Evolutionary conservation across 306 rosid species (phyloP).

Genomic region (Corylus avellana): DNA sequence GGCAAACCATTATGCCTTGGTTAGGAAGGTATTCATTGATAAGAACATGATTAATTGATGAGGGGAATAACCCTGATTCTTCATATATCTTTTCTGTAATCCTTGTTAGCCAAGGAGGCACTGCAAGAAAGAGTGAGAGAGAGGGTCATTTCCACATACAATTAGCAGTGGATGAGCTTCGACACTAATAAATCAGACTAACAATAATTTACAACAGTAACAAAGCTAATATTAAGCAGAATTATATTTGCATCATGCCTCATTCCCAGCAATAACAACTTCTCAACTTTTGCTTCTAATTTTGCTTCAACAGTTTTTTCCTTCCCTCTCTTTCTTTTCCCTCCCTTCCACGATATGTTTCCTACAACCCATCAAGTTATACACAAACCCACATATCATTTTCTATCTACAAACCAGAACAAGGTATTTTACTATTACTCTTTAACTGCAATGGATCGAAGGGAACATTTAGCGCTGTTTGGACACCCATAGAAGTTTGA

Average conservation of each 20-base stretch:
- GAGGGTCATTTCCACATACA: background rate
- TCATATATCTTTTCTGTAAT: constrained; percentile 61
- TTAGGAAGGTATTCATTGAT: constrained; percentile 82
- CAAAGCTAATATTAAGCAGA: background rate
- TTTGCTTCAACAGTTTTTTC: background rate
- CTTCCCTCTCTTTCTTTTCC: background rate
- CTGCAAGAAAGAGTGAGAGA: constrained; percentile 38
- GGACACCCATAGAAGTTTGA: background rate
- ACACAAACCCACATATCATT: background rate
- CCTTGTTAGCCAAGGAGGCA: constrained; percentile 82
- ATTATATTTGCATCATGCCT: background rate
- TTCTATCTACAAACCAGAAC: background rate
- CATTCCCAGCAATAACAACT: background rate
- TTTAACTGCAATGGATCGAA: background rate
- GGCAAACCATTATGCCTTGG: constrained; percentile 89
- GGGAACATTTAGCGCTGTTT: background rate
- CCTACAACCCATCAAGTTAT: background rate
- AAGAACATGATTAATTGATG: constrained; percentile 85
- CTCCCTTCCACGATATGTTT: background rate
- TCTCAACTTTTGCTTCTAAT: background rate
- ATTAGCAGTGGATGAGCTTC: background rate
- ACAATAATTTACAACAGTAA: background rate
- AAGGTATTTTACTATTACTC: too few species aligned
- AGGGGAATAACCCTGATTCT: constrained; percentile 62
- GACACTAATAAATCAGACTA: background rate